Evolutionary conservation across 176 grass and related monocot species (phyloP).

Genomic region (Leersia perrieri): DNA sequence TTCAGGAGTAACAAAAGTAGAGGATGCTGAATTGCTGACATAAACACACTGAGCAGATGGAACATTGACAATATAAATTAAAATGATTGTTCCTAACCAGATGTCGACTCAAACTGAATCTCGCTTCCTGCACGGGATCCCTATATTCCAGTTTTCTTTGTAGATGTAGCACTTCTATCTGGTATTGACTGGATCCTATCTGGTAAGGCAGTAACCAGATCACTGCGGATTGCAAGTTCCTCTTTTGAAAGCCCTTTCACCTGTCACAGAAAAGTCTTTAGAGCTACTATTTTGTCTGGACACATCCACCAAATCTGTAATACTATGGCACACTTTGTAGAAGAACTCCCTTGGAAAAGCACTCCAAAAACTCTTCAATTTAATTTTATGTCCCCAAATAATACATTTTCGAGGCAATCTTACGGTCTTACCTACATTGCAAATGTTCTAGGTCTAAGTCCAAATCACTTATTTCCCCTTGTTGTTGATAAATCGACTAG

Average conservation of each 20-base stretch:
- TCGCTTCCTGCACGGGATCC: constrained; percentile 32
- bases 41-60: background rate
- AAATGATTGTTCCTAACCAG: constrained; percentile 13
- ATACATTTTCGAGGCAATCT: background rate
- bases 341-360: background rate
- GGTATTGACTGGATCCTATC: constrained; percentile 62
- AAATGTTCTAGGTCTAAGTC: background rate
- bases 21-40: background rate
- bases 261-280: constrained; percentile 11
- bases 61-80: background rate
- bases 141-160: constrained; percentile 52
- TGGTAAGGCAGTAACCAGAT: constrained; percentile 55
- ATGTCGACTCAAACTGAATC: constrained; percentile 64
- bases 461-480: background rate
- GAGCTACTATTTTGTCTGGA: background rate
- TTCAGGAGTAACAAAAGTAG: background rate
- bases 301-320: background rate
- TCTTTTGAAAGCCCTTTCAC: constrained; percentile 65
- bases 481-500: too few relatives aligned
- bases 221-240: constrained; percentile 42
- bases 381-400: background rate
- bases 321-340: background rate
- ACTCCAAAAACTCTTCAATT: background rate
- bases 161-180: constrained; percentile 43
- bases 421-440: background rate